Percentiles rank a stretch among this genome's conserved stretches.
Conservation (phyloP, 192 early-diverging fungal species). For the Coemansia sp. region DNA sequence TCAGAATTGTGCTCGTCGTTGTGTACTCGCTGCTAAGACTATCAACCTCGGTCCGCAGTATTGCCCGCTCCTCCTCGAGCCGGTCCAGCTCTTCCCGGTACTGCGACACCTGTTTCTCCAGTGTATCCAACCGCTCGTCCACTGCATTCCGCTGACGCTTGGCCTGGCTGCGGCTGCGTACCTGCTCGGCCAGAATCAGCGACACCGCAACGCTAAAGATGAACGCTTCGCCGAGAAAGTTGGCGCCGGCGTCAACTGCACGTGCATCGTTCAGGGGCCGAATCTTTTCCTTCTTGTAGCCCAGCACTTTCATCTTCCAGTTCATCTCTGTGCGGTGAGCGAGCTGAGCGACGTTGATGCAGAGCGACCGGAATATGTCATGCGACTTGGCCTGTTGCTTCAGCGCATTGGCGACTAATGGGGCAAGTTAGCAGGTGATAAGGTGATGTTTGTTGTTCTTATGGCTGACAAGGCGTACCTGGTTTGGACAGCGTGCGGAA, state of each 20-base stretch:
- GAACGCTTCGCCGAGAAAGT: conserved; percentile 75
- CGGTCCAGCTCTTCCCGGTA: conserved; percentile 47
- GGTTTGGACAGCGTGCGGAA: conserved; percentile 68
- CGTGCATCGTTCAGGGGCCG: conserved; percentile 76
- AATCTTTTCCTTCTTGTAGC: conserved; percentile 71
- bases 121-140: conserved; percentile 55
- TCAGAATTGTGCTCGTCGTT: conserved; percentile 30
- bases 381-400: conserved; percentile 59
- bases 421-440: neutral
- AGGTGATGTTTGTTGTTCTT: neutral
- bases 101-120: conserved; percentile 49
- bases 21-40: conserved; percentile 22
- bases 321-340: conserved; percentile 80
- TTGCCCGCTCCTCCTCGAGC: conserved; percentile 20
- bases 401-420: conserved; percentile 53
- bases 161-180: conserved; percentile 58
- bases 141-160: conserved; percentile 31
- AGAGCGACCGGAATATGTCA: conserved; percentile 62
- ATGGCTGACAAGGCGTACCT: conserved; percentile 45
- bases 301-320: conserved; percentile 77
- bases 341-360: conserved; percentile 76
- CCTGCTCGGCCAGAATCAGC: conserved; percentile 68
- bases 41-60: conserved; percentile 27
- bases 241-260: conserved; percentile 78
- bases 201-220: conserved; percentile 75